Percentiles rank a stretch among this genome's conserved stretches.
Evolutionary conservation across 345 rosid genomes (phyloP).

Genomic region (Pugionium dolabratum): DNA sequence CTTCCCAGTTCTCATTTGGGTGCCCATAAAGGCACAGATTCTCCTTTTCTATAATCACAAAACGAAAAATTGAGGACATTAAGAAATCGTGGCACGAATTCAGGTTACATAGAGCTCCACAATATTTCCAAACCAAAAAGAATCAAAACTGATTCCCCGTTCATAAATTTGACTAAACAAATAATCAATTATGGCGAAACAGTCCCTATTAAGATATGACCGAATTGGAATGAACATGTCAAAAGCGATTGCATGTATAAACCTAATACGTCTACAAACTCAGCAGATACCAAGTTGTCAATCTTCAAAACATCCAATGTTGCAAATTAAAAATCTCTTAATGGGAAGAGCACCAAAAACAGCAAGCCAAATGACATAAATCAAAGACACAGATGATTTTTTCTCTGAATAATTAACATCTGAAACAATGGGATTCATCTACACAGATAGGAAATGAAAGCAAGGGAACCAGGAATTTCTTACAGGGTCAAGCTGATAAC

Average conservation of each 20-base stretch:
- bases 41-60: slow-evolving; percentile 68
- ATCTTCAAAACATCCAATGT: background rate
- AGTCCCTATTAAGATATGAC: background rate
- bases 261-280: background rate
- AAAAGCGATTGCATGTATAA: background rate
- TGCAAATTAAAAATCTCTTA: background rate
- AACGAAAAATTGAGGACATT: background rate
- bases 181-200: background rate
- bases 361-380: slow-evolving; percentile 17
- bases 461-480: background rate
- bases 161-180: slow-evolving; percentile 2
- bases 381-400: background rate
- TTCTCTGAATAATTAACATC: slow-evolving; percentile 1
- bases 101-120: background rate
- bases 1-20: slow-evolving; percentile 90
- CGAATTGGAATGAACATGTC: background rate
- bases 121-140: background rate
- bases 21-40: slow-evolving; percentile 79
- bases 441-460: background rate
- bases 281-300: slow-evolving; percentile 9
- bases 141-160: background rate
- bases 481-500: background rate
- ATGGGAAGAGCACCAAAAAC: slow-evolving; percentile 24
- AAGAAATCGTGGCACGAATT: background rate
- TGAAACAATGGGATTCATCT: background rate